phyloP scores from a whole-genome alignment of 2,329 filamentous ascomycete genomes.

The Nannizziopsis barbatae region DNA sequence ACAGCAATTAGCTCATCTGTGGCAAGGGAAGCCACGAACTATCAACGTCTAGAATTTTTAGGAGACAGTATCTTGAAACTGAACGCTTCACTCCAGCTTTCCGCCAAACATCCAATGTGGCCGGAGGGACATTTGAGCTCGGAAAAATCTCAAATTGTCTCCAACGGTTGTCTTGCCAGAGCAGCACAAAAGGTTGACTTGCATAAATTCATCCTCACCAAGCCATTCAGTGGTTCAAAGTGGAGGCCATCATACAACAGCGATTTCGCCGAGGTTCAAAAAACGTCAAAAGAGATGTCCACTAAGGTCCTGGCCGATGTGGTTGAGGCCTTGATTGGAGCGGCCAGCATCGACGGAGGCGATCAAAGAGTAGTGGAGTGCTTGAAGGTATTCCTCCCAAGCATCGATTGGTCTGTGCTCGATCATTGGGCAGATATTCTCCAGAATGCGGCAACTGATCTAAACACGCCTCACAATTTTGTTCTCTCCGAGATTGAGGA shows the following conservation, averaged over 20 bases:
- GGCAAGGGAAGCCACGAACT: conserved; percentile 53
- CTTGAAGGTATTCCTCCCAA: conserved; percentile 54
- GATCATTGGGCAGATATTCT: conserved; percentile 35
- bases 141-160: conserved; percentile 58
- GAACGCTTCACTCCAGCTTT: conserved; percentile 55
- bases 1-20: conserved; percentile 60
- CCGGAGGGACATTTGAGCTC: conserved; percentile 65
- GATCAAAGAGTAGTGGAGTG: conserved; percentile 52
- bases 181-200: conserved; percentile 54
- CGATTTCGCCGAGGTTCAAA: conserved; percentile 25
- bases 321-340: conserved; percentile 73
- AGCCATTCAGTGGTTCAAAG: conserved; percentile 54
- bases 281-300: conserved; percentile 41
- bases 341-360: conserved; percentile 58
- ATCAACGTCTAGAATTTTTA: conserved; percentile 76
- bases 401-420: conserved; percentile 45
- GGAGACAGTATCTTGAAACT: conserved; percentile 78
- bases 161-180: conserved; percentile 60
- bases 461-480: conserved; percentile 35
- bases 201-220: conserved; percentile 60
- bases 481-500: conserved; percentile 43
- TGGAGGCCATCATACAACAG: conserved; percentile 59
- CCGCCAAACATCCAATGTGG: conserved; percentile 49
- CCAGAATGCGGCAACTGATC: conserved; percentile 31
- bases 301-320: conserved; percentile 80